Percentiles rank a stretch among this genome's conserved stretches.
phyloP scores from a whole-genome alignment of 2,329 filamentous ascomycete genomes.

The Blastomyces gilchristii region DNA sequence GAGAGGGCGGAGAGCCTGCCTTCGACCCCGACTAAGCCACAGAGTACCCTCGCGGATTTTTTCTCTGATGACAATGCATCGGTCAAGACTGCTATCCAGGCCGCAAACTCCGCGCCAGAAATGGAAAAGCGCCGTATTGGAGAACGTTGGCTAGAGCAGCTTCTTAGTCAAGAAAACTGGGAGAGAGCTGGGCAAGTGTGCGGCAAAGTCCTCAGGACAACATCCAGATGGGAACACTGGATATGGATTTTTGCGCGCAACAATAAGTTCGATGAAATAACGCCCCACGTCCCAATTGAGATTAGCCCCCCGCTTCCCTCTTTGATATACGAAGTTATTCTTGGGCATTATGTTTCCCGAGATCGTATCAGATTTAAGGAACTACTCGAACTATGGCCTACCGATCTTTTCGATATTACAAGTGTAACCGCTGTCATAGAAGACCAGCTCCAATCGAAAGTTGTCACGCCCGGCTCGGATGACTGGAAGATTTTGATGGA shows the following conservation, averaged over 20 bases:
- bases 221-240: slow-evolving; percentile 88
- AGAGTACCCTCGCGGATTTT: slow-evolving; percentile 51
- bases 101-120: slow-evolving; percentile 54
- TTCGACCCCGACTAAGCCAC: slow-evolving; percentile 26
- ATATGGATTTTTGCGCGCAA: slow-evolving; percentile 83
- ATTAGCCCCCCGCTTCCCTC: slow-evolving; percentile 69
- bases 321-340: slow-evolving; percentile 76
- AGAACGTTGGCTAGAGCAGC: slow-evolving; percentile 83
- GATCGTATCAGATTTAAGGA: slow-evolving; percentile 68
- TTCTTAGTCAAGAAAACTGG: slow-evolving; percentile 70
- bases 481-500: slow-evolving; percentile 90
- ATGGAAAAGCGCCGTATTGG: slow-evolving; percentile 86
- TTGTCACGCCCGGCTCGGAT: slow-evolving; percentile 64
- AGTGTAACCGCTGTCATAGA: slow-evolving; percentile 70
- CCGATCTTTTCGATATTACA: slow-evolving; percentile 70
- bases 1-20: slow-evolving; percentile 29
- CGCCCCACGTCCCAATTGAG: slow-evolving; percentile 68
- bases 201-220: slow-evolving; percentile 68
- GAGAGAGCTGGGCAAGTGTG: slow-evolving; percentile 65
- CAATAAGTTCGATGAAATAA: slow-evolving; percentile 81
- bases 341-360: slow-evolving; percentile 75
- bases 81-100: background rate
- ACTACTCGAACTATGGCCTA: slow-evolving; percentile 71
- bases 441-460: slow-evolving; percentile 65
- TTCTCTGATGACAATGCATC: slow-evolving; percentile 53